Base-by-base conservation (phyloP, 192 early-diverging fungal genomes). In the Backusella westeae region DNA sequence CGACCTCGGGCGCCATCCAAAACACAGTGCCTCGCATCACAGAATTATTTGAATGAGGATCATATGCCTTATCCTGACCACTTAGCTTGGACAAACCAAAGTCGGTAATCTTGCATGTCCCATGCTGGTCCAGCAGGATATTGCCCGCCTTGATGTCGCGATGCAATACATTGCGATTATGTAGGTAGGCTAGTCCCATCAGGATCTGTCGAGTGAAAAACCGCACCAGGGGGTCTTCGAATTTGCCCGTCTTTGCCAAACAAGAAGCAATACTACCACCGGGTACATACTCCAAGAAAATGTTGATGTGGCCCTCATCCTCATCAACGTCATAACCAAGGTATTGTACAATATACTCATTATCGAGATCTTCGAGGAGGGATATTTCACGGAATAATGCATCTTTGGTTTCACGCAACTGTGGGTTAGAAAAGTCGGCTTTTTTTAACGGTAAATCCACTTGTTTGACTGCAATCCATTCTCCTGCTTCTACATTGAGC, bases 1-100 rank as follows among this genome's bases (percentile, higher is more conserved):
- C 94, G 6, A 97, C 95, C 81, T 99, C 97, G 19, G 97, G 97
- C 34, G 97, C 96, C 97, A 99, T 98, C 89, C 95, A 98, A 34
- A 92, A 94, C 12, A 97, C 88, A 2, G 96, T 90, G 9, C 75
- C 77, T 36, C 72, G 52, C 77, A 78, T 78, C 7, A 76, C 42
- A 4, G 89, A 87, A 71, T 82, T 84, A 46, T 87, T 80, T 34
- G 80, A 77, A 80, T 78, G 78, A 36, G 76, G 68, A 70, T 86
- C 80, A 71, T 86, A 88, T 32, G 81, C 80, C 49, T 73, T 35
- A 52, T 70, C 69, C 68, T 71, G 79, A 77, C 88, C 89, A 73
- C 87, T 93, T 75, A 91, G 87, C 75, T 95, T 97, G 39, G 96
- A 97, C 14, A 98, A 92, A 29, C 97, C 97, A 88, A 99, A 99